Percentiles rank a stretch among this genome's conserved stretches.
Conservation (phyloP, 345 rosid genomes). For the Leavenworthia alabamica region DNA sequence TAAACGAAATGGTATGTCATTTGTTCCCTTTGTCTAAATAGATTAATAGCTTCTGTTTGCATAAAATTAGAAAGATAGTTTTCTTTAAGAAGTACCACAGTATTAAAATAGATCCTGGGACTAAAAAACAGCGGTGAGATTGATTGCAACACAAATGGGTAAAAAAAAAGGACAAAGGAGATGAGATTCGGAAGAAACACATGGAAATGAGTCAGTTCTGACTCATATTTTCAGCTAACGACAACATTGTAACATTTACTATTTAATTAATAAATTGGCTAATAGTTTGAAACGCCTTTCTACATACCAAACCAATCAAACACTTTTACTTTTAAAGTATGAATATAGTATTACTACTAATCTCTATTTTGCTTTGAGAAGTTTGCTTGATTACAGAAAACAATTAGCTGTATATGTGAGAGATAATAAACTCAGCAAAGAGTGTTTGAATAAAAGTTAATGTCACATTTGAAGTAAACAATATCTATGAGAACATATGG, state of each 20-base stretch:
- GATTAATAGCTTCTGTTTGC: not conserved
- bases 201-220: conserved; percentile 14
- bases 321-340: not conserved
- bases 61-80: not conserved
- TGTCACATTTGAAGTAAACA: not conserved
- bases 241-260: conserved; percentile 11
- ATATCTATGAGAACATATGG: not conserved
- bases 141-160: conserved; percentile 14
- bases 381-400: not conserved
- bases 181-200: not conserved
- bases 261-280: not conserved
- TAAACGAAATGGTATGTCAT: not conserved
- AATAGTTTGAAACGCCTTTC: not conserved
- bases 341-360: not conserved
- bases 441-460: not conserved
- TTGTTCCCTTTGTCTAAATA: not conserved
- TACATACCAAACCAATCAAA: not conserved
- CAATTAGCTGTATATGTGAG: not conserved
- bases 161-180: conserved; percentile 8
- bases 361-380: not conserved
- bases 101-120: not conserved
- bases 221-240: conserved; percentile 15
- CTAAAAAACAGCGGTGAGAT: not conserved
- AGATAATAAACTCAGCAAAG: not conserved
- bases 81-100: not conserved